Conservation (phyloP, 1,284 basidiomycete genomes). For the Cryptococcus hybrid region DNA sequence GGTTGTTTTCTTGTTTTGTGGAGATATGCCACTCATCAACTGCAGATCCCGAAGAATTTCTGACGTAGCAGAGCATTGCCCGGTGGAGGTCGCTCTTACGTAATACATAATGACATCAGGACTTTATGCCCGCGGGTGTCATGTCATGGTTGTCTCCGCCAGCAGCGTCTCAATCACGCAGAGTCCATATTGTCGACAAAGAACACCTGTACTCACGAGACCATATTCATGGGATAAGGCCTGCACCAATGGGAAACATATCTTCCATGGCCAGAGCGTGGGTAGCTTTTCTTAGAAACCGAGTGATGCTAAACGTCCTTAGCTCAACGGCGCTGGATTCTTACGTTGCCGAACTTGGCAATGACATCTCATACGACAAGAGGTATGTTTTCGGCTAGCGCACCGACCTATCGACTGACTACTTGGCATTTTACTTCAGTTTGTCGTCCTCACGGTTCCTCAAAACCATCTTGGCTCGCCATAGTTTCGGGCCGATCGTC, state of each 20-base stretch:
- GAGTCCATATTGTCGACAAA: too few species aligned
- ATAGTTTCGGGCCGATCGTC: conserved; percentile 67
- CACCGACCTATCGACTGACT: neutral
- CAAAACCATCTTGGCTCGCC: conserved; percentile 80
- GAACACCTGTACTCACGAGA: too few species aligned
- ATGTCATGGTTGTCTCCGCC: too few species aligned
- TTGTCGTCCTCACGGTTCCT: conserved; percentile 80
- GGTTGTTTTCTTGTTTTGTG: too few species aligned
- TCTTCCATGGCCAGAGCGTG: conserved; percentile 51
- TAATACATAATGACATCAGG: too few species aligned
- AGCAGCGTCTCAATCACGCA: too few species aligned
- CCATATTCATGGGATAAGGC: too few species aligned
- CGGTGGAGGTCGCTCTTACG: too few species aligned
- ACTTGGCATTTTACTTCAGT: conserved; percentile 49
- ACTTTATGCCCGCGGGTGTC: too few species aligned
- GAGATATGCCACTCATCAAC: too few species aligned
- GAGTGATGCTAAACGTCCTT: neutral
- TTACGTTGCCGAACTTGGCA: conserved; percentile 80
- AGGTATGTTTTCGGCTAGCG: conserved; percentile 57
- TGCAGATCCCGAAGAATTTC: too few species aligned
- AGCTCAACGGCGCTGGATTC: conserved; percentile 74
- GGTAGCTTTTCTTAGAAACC: conserved; percentile 13
- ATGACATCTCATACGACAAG: conserved; percentile 84
- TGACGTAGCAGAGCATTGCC: too few species aligned
- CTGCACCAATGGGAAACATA: conserved; percentile 21